Conservation (phyloP, 148 eudicot genomes). For the Hydrangea macrophylla region DNA sequence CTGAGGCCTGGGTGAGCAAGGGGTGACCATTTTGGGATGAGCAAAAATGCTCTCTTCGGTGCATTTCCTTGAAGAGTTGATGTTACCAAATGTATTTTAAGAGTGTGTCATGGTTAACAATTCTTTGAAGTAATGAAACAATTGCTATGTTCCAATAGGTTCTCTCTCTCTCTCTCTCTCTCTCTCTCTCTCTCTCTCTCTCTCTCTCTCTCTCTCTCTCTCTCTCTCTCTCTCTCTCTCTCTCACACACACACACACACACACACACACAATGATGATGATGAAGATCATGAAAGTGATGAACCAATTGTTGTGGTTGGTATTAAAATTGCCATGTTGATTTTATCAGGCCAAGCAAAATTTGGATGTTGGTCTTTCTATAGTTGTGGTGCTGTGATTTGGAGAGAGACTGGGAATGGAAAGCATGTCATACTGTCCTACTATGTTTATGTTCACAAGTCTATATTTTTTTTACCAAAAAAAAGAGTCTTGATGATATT, state of each 20-base stretch:
- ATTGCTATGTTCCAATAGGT: background rate
- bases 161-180: background rate
- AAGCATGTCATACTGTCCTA: no score
- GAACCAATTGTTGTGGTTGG: background rate
- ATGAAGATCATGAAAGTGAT: background rate
- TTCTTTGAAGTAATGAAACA: constrained; percentile 7
- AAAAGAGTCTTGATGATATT: background rate
- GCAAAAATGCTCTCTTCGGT: no score
- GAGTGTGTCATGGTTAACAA: constrained; percentile 6
- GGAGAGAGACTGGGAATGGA: no score
- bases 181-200: background rate
- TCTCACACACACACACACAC: no score
- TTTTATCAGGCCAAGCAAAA: background rate
- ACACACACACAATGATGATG: background rate
- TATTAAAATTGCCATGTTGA: background rate
- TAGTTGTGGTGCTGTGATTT: background rate
- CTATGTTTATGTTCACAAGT: no score
- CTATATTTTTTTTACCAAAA: background rate
- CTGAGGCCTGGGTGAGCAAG: no score
- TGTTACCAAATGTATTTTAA: constrained; percentile 3
- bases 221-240: background rate
- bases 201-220: background rate
- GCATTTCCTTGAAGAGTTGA: constrained; percentile 1
- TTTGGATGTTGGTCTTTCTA: background rate
- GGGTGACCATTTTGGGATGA: no score